phyloP scores from a whole-genome alignment of 1,139 yeast species.

The Nadsonia starkeyi-henricii region DNA sequence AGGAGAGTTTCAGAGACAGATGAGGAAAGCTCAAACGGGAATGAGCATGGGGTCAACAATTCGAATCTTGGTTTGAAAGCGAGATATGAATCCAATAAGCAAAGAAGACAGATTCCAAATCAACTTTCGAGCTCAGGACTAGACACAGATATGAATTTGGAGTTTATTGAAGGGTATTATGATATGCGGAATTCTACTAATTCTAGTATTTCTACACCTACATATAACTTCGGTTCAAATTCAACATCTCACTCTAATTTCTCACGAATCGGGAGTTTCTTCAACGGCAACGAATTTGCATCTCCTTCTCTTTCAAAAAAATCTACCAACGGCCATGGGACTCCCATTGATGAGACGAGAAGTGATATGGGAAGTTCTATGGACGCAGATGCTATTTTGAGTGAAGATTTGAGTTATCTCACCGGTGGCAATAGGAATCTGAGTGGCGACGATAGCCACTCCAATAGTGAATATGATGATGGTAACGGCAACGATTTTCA shows the following conservation, averaged over 20 bases:
- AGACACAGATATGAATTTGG: background rate
- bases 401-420: too few species aligned
- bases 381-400: too few species aligned
- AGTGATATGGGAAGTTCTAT: too few species aligned
- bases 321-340: too few species aligned
- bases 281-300: too few species aligned
- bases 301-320: too few species aligned
- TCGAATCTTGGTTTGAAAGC: too few species aligned
- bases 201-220: background rate
- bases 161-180: background rate
- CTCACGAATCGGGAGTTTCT: background rate
- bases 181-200: background rate
- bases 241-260: background rate
- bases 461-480: too few species aligned
- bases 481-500: too few species aligned
- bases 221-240: background rate
- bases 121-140: background rate
- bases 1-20: background rate
- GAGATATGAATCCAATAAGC: background rate
- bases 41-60: background rate
- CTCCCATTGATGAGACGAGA: too few species aligned
- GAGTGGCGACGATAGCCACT: too few species aligned
- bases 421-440: too few species aligned
- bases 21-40: conserved; percentile 1
- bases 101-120: background rate